These are phyloP conservation scores for sweet orange (Citrus sinensis) DNA, from an alignment of 345 rosid species.

Conservation along the genomic window DVS_A1.0 CM039163.1:5949001-5949500, in stretches of 20 bases:
- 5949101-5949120: neutral
- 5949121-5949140: neutral
- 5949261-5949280: slow-evolving; percentile 73
- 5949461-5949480: slow-evolving; percentile 10
- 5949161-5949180: neutral
- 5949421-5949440: slow-evolving; percentile 68
- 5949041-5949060: too few species aligned
- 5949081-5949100: neutral
- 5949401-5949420: slow-evolving; percentile 88
- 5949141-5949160: neutral
- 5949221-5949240: slow-evolving; percentile 91
- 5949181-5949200: neutral
- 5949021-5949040: neutral
- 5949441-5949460: neutral
- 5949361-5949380: slow-evolving; percentile 78
- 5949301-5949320: slow-evolving; percentile 92
- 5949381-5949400: slow-evolving; percentile 94
- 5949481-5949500: slow-evolving; percentile 12
- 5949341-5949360: slow-evolving; percentile 77
- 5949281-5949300: slow-evolving; percentile 89
- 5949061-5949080: neutral
- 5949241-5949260: slow-evolving; percentile 73
- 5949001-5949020: neutral
- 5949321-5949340: slow-evolving; percentile 90
- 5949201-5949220: slow-evolving; percentile 85